Evolutionary conservation across 1,284 basidiomycete species (phyloP).

Genomic region (Puccinia hordei): DNA sequence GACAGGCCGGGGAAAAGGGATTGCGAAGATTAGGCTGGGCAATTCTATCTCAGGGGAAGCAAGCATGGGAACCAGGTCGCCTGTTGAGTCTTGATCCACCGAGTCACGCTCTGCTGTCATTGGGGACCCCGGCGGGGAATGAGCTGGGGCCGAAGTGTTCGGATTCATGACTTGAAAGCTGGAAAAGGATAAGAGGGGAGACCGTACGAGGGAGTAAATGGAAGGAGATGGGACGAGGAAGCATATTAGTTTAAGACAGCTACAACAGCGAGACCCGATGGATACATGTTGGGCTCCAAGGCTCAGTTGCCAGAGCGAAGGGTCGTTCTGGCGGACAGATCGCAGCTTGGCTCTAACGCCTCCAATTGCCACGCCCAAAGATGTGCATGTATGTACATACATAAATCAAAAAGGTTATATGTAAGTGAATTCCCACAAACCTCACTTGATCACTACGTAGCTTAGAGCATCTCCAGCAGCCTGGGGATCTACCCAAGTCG

Average conservation of each 20-base stretch:
- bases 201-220: background rate
- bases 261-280: background rate
- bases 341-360: background rate
- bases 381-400: background rate
- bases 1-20: slow-evolving; percentile 36
- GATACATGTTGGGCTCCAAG: background rate
- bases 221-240: background rate
- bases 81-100: background rate
- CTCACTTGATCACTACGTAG: too few species aligned
- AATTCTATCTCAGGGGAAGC: slow-evolving; percentile 30
- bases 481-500: too few species aligned
- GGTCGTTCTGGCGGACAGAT: background rate
- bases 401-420: too few species aligned
- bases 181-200: background rate
- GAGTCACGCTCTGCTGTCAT: background rate
- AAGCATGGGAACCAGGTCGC: background rate
- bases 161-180: background rate
- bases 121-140: background rate
- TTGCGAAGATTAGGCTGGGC: slow-evolving; percentile 43
- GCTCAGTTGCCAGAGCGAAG: background rate
- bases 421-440: too few species aligned
- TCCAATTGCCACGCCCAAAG: background rate
- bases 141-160: background rate
- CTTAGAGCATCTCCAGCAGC: too few species aligned
- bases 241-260: background rate